phyloP scores from a whole-genome alignment of 1,139 yeast genomes.

The Yamadazyma buinensis region DNA sequence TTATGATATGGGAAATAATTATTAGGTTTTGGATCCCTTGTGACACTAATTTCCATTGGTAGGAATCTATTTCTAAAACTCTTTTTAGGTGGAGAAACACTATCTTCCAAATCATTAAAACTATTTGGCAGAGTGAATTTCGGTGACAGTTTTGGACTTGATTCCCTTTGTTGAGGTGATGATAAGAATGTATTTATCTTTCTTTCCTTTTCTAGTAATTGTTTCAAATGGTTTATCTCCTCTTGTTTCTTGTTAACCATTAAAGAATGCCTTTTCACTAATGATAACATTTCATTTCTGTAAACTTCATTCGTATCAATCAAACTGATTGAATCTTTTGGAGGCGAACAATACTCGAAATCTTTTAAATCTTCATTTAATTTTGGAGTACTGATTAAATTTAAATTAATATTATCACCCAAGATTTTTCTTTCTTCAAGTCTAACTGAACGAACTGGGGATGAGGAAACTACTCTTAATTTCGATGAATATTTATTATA shows the following conservation, averaged over 20 bases:
- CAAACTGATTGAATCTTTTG: slow-evolving; percentile 2
- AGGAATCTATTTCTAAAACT: slow-evolving; percentile 17
- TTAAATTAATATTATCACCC: neutral
- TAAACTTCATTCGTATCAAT: slow-evolving; percentile 13
- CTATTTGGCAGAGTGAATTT: slow-evolving; percentile 1
- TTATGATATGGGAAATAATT: slow-evolving; percentile 10
- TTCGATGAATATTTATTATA: slow-evolving; percentile 5
- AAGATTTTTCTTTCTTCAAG: neutral
- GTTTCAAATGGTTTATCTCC: slow-evolving; percentile 25
- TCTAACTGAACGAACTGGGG: slow-evolving; percentile 1
- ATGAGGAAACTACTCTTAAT: slow-evolving; percentile 9
- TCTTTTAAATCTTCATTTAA: neutral
- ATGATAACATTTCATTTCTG: slow-evolving; percentile 24
- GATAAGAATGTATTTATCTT: slow-evolving; percentile 15
- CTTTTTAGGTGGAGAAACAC: neutral
- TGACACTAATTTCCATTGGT: slow-evolving; percentile 19
- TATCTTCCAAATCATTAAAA: too few species aligned
- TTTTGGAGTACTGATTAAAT: neutral
- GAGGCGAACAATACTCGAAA: neutral
- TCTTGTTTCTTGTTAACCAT: slow-evolving; percentile 25
- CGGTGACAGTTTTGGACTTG: slow-evolving; percentile 9
- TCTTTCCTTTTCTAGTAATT: slow-evolving; percentile 23
- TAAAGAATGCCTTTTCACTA: slow-evolving; percentile 23
- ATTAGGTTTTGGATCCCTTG: slow-evolving; percentile 14
- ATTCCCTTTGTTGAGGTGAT: slow-evolving; percentile 11